Evolutionary conservation across 2,329 filamentous ascomycete species (phyloP).

Genomic region (Chaetomiaceae sp.): DNA sequence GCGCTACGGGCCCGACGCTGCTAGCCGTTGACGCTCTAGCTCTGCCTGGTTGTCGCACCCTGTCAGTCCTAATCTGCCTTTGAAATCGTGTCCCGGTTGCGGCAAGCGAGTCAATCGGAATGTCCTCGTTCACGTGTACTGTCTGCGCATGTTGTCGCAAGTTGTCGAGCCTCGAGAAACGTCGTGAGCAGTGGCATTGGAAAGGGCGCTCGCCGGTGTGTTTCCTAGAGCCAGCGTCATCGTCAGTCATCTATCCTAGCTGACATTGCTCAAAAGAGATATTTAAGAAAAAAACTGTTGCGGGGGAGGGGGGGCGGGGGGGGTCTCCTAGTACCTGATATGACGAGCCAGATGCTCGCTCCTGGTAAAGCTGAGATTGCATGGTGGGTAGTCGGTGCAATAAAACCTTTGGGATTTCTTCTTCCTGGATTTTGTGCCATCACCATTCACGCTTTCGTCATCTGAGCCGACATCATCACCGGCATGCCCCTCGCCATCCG

Average conservation of each 20-base stretch:
- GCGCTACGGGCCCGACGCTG: slow-evolving; percentile 63
- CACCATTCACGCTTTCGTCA: slow-evolving; percentile 58
- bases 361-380: slow-evolving; percentile 88
- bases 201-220: slow-evolving; percentile 97
- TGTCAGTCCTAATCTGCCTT: slow-evolving; percentile 82
- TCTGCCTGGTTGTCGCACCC: slow-evolving; percentile 69
- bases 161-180: slow-evolving; percentile 93
- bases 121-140: slow-evolving; percentile 95
- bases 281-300: too few species aligned
- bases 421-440: slow-evolving; percentile 76
- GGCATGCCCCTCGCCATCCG: slow-evolving; percentile 57
- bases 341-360: slow-evolving; percentile 94
- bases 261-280: too few species aligned
- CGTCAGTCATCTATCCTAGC: slow-evolving; percentile 19
- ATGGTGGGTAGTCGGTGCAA: slow-evolving; percentile 91
- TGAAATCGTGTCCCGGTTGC: slow-evolving; percentile 91
- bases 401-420: slow-evolving; percentile 96
- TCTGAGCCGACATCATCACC: slow-evolving; percentile 58
- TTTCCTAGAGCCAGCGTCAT: slow-evolving; percentile 55
- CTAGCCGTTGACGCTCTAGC: slow-evolving; percentile 74
- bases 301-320: too few species aligned
- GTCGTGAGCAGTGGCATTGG: slow-evolving; percentile 87
- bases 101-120: slow-evolving; percentile 87
- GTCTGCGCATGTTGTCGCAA: slow-evolving; percentile 95
- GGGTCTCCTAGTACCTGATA: slow-evolving; percentile 76